A percentile compares a stretch with the other conserved stretches of the same genome.
phyloP scores from a whole-genome alignment of 2,329 filamentous ascomycete species.

The Aaosphaeria arxii region DNA sequence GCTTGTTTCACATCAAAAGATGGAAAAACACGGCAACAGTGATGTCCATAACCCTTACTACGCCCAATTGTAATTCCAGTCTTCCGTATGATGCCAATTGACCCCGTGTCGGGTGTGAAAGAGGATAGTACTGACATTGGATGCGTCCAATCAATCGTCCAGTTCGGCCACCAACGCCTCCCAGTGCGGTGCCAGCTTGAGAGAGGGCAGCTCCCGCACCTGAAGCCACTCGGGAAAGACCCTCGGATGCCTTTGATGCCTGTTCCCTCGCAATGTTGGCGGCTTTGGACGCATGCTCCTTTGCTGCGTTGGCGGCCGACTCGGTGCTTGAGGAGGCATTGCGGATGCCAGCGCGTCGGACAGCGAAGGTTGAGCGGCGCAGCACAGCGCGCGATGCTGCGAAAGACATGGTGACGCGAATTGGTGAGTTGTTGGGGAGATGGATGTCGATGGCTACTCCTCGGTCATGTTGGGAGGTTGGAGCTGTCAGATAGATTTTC shows the following conservation, averaged over 20 bases:
- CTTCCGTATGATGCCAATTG: no score
- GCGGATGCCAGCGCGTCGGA: conserved; percentile 44
- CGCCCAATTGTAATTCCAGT: no score
- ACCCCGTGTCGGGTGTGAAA: no score
- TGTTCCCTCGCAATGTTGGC: conserved; percentile 21
- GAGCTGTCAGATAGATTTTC: no score
- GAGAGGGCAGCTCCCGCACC: conserved; percentile 75
- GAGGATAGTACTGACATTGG: conserved; percentile 67
- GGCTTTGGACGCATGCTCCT: conserved; percentile 42
- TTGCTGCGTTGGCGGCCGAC: conserved; percentile 42
- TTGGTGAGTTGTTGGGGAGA: conserved; percentile 12
- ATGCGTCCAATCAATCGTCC: conserved; percentile 75
- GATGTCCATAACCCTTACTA: no score
- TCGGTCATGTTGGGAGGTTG: conserved; percentile 7
- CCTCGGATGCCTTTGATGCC: conserved; percentile 70
- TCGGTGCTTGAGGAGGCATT: conserved; percentile 50
- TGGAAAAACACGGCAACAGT: no score
- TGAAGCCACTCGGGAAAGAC: conserved; percentile 76
- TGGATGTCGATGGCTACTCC: conserved; percentile 3
- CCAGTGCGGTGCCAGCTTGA: conserved; percentile 67
- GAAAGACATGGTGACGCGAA: conserved; percentile 45
- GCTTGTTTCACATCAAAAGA: no score
- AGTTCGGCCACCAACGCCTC: conserved; percentile 78
- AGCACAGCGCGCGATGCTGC: conserved; percentile 45
- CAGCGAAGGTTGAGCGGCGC: conserved; percentile 43